Base-by-base conservation (phyloP, 1,139 yeast genomes). In the Yamadazyma siamensis region DNA sequence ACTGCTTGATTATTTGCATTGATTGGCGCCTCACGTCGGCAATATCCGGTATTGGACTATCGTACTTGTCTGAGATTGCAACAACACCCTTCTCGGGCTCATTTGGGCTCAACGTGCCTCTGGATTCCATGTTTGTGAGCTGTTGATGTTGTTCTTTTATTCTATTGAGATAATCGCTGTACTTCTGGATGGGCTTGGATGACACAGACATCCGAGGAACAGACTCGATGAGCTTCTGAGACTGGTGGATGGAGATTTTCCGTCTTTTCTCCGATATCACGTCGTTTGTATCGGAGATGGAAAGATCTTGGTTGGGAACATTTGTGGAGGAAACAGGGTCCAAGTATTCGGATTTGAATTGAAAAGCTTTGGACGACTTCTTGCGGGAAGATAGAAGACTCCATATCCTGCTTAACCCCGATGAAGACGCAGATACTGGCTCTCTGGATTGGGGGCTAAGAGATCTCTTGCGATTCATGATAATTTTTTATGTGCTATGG, bases 211-310 rank as follows among this genome's bases (percentile, higher is more conserved):
- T 29, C 14, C 70, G 46, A 3, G 70, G 70, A 4, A 56, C 44
- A 13, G 15, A 37, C 6, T 29, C 35, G 18, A 43, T 42, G 21
- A 44, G 46, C 14, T 43, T 46, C 13, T 43, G 39, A 7, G 50
- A 43, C 5, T 41, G 51, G 25, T 50, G 56, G 10, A 56, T 39
- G 3, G 66, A 60, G 16, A 61, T 41, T 20, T 61, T 41, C 32
- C 54, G 52, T 39, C 59, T 56, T 41, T 60, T 61, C 10, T 45
- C 52, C 2, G 65, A 56, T 5, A 54, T 34, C 24, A 55, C 54
- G 40, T 56, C 44, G 19, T 29, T 23, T 13, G 13, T 25, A 15
- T 16, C 8, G 10, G n/a, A n/a, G n/a, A n/a, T n/a, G n/a, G n/a
- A n/a, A n/a, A n/a, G n/a, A n/a, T 12, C 19, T 10, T 15, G 22